Evolutionary conservation across 192 early-diverging fungal genomes (phyloP).

Genomic region (Entomortierella chlamydospora): DNA sequence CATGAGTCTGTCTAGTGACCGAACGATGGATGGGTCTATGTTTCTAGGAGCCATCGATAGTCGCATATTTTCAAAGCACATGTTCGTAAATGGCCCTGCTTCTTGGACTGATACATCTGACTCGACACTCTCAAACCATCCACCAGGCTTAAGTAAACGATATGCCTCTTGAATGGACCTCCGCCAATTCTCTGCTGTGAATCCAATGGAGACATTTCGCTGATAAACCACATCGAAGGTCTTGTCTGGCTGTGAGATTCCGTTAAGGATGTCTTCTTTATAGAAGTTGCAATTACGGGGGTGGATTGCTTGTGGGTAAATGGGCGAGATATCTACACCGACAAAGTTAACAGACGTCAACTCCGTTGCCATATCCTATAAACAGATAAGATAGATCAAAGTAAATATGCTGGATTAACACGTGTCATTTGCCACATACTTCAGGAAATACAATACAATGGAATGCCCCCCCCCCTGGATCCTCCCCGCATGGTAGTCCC

Average conservation of each 20-base stretch:
- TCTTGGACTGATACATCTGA: constrained; percentile 30
- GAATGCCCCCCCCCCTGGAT: not conserved
- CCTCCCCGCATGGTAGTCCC: not conserved
- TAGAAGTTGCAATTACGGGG: constrained; percentile 52
- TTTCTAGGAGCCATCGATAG: constrained; percentile 31
- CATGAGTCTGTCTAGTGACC: constrained; percentile 24
- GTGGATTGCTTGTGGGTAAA: constrained; percentile 52
- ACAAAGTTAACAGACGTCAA: constrained; percentile 37
- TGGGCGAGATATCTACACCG: constrained; percentile 52
- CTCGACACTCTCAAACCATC: constrained; percentile 54
- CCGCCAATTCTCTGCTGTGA: constrained; percentile 46
- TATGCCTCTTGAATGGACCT: constrained; percentile 24
- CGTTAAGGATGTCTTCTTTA: constrained; percentile 27
- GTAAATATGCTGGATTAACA: constrained; percentile 4
- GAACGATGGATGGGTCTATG: constrained; percentile 26
- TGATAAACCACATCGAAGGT: constrained; percentile 51
- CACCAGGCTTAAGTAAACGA: constrained; percentile 42
- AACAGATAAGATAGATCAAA: not conserved
- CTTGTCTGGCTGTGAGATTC: constrained; percentile 30
- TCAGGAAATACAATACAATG: not conserved
- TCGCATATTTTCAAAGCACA: constrained; percentile 26
- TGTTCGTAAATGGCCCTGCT: constrained; percentile 18
- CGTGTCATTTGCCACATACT: constrained; percentile 9
- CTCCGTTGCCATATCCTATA: constrained; percentile 54
- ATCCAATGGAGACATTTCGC: constrained; percentile 31